Conservation (phyloP, 345 rosid genomes). For the Jatropha curcas region DNA sequence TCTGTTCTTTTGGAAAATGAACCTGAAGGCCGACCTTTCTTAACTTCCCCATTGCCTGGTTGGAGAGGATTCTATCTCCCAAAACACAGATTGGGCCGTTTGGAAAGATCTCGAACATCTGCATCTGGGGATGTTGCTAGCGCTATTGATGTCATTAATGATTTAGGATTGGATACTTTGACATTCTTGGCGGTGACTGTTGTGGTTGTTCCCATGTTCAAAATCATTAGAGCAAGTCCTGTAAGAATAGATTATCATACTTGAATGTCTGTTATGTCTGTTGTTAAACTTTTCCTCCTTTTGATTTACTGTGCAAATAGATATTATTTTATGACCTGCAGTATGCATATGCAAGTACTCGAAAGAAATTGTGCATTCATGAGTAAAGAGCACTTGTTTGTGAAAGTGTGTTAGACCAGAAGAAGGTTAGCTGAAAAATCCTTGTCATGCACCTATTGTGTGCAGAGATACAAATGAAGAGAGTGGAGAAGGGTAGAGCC, state of each 20-base stretch:
- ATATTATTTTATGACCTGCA: background rate
- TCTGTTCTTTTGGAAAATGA: slow-evolving; percentile 33
- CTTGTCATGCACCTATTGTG: background rate
- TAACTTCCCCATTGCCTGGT: slow-evolving; percentile 31
- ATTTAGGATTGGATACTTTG: slow-evolving; percentile 91
- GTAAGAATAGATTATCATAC: slow-evolving; percentile 47
- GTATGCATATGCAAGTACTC: background rate
- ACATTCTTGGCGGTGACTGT: slow-evolving; percentile 93
- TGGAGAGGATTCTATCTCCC: slow-evolving; percentile 35
- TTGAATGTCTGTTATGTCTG: slow-evolving; percentile 4
- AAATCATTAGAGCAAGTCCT: slow-evolving; percentile 81
- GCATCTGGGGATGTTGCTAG: slow-evolving; percentile 66
- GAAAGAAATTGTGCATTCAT: background rate
- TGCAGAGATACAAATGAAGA: background rate
- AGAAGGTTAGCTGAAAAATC: background rate
- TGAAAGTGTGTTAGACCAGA: background rate
- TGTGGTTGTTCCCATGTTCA: slow-evolving; percentile 84
- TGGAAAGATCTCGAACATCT: slow-evolving; percentile 40
- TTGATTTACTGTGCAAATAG: background rate
- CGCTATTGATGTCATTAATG: slow-evolving; percentile 91
- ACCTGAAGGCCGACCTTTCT: slow-evolving; percentile 30
- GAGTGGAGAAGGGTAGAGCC: background rate
- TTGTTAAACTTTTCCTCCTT: background rate
- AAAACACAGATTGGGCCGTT: slow-evolving; percentile 29
- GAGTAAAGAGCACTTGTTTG: background rate